Percentiles rank a stretch among this genome's conserved stretches.
Conservation (phyloP, 164 flowering plant genomes). For the Platanus orientalis region DNA sequence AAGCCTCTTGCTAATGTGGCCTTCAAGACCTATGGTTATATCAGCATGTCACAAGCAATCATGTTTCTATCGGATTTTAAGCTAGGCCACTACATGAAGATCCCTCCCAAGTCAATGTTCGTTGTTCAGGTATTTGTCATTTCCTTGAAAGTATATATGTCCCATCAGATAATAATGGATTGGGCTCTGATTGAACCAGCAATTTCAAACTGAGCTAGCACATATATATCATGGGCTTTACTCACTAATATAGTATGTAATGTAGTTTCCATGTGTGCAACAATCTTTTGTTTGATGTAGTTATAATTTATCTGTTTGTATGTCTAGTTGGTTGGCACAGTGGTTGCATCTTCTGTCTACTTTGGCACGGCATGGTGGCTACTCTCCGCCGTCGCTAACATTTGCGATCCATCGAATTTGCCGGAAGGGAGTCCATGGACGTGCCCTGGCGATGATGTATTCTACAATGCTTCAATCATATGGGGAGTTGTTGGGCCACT, state of each 20-base stretch:
- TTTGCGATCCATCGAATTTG: slow-evolving; percentile 26
- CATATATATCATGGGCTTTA: too few species aligned
- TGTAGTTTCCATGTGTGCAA: too few species aligned
- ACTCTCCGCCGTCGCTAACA: slow-evolving; percentile 17
- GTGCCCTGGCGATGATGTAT: slow-evolving; percentile 33
- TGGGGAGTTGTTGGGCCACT: slow-evolving; percentile 37
- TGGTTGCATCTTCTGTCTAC: slow-evolving; percentile 6
- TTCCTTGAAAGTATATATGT: too few species aligned
- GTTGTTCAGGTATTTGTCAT: slow-evolving; percentile 10
- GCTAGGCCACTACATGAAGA: too few species aligned
- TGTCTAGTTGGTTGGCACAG: too few species aligned
- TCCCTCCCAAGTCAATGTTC: slow-evolving; percentile 15
- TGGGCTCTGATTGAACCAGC: too few species aligned
- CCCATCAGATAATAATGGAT: too few species aligned
- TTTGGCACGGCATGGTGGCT: slow-evolving; percentile 40
- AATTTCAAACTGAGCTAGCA: too few species aligned
- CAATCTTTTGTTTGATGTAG: too few species aligned
- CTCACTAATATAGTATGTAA: too few species aligned
- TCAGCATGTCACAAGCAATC: slow-evolving; percentile 12
- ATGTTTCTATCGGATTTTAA: slow-evolving; percentile 5
- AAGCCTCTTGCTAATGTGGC: too few species aligned
- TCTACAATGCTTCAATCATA: slow-evolving; percentile 38
- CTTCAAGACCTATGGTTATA: slow-evolving; percentile 16
- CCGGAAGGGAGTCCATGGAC: slow-evolving; percentile 36
- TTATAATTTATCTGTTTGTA: too few species aligned